Evolutionary conservation across 129 eudicot genomes (phyloP), one percentile per base, ranked within the genome.

Genomic region (Deinandra increscens): DNA sequence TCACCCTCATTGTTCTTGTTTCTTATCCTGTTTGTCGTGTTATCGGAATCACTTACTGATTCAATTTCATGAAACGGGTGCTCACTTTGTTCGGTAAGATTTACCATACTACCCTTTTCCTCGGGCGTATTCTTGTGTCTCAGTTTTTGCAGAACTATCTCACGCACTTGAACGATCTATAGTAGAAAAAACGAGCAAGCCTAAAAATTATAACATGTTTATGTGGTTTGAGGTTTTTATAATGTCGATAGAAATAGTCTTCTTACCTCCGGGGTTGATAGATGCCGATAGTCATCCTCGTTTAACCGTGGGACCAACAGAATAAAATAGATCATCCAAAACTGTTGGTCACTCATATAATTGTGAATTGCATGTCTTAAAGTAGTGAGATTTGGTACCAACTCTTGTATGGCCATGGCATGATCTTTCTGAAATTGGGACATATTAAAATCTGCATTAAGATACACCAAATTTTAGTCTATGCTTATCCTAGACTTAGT

Each of bases 281-380:
- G 76, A 60, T 74, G 89, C 75, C 53, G 51, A 60, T 20, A 41
- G 37, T 79, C 87, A 55, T 79, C 76, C 66, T 75, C 89, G 74
- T 83, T 72, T 76, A 90, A 78, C 55, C 87, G 68, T 44, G 97
- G 95, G 69, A 85, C 81, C 81, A 90, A 78, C 43, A 90, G 68
- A 38, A 83, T 78, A 33, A 90, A 90, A 74, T 90, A 90, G 60
- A 87, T 81, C 80, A 83, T 82, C 97, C 97, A 90, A 66, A 90
- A 90, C 50, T 74, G 74, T 51, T 81, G 82, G 38, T 81, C 81
- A 64, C 75, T 83, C 56, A 84, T 33, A 59, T 69, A 19, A 71
- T 70, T 76, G 53, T 76, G 53, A 74, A 79, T 46, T 43, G 54
- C 75, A 78, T 64, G 84, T 85, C 78, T 84, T 76, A 90, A 70